phyloP scores from a whole-genome alignment of 2,329 filamentous ascomycete species.

The Pyrenophora graminea region DNA sequence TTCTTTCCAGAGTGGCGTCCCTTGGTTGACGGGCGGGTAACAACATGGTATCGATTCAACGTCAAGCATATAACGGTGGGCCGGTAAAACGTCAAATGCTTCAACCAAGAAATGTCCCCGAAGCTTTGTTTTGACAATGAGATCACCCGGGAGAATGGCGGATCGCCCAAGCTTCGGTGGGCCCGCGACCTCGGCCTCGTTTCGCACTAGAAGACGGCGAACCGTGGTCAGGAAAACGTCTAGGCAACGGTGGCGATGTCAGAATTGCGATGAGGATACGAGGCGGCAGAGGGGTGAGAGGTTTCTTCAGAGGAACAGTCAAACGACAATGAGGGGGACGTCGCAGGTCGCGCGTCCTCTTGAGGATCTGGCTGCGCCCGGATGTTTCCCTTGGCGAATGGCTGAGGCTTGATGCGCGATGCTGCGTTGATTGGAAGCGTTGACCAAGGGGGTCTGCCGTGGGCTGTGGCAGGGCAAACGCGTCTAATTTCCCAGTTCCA shows the following conservation, averaged over 20 bases:
- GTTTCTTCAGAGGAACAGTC: neutral
- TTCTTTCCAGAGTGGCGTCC: slow-evolving; percentile 26
- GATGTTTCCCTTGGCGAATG: slow-evolving; percentile 26
- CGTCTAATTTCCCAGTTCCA: neutral
- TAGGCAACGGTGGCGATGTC: neutral
- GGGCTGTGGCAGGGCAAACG: slow-evolving; percentile 23
- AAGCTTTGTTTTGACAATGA: slow-evolving; percentile 27
- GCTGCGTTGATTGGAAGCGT: slow-evolving; percentile 25
- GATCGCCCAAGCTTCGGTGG: slow-evolving; percentile 22
- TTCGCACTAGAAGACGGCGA: slow-evolving; percentile 23
- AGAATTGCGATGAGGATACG: slow-evolving; percentile 11
- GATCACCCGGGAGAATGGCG: slow-evolving; percentile 31
- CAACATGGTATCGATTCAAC: slow-evolving; percentile 28
- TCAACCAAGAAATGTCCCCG: slow-evolving; percentile 12
- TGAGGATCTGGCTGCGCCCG: slow-evolving; percentile 25
- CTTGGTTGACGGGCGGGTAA: slow-evolving; percentile 30
- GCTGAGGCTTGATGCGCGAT: slow-evolving; percentile 22
- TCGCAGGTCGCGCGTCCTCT: neutral
- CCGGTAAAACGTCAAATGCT: slow-evolving; percentile 12
- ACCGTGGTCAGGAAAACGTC: slow-evolving; percentile 12
- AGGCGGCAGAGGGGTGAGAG: neutral
- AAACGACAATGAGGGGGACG: slow-evolving; percentile 9
- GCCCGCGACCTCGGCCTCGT: slow-evolving; percentile 20
- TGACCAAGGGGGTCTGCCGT: slow-evolving; percentile 3
- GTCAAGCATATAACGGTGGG: slow-evolving; percentile 4